Percentiles rank a stretch among this genome's conserved stretches.
Conservation (phyloP, 1,284 basidiomycete species). For the Puccinia polysora region DNA sequence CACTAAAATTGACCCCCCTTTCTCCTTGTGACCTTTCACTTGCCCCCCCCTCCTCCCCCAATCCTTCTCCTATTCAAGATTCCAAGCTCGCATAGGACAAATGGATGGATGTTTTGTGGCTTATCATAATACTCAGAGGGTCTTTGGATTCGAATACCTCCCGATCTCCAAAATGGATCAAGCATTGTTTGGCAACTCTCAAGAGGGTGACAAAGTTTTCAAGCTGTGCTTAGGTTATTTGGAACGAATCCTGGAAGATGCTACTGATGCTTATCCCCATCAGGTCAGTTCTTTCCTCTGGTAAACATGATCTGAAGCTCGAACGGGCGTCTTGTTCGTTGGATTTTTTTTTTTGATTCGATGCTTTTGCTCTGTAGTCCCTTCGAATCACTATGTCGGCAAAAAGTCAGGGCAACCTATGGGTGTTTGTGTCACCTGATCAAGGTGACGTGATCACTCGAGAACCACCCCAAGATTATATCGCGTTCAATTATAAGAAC, state of each 20-base stretch:
- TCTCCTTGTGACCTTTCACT: neutral
- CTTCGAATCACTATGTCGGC: slow-evolving; percentile 40
- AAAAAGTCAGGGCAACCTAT: slow-evolving; percentile 35
- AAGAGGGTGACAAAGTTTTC: slow-evolving; percentile 71
- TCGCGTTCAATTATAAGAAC: slow-evolving; percentile 39
- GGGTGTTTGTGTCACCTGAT: slow-evolving; percentile 37
- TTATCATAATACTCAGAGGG: slow-evolving; percentile 82
- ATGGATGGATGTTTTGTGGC: slow-evolving; percentile 97
- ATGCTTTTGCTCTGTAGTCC: slow-evolving; percentile 21
- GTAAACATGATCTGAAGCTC: neutral
- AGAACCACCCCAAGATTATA: slow-evolving; percentile 38
- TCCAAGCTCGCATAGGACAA: slow-evolving; percentile 90
- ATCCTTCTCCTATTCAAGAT: slow-evolving; percentile 57
- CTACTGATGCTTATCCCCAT: slow-evolving; percentile 63
- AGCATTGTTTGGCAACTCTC: slow-evolving; percentile 65
- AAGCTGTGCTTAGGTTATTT: slow-evolving; percentile 68
- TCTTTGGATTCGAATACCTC: slow-evolving; percentile 94
- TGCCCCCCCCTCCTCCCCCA: neutral
- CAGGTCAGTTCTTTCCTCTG: slow-evolving; percentile 51
- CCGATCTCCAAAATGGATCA: slow-evolving; percentile 81
- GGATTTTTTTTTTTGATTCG: neutral
- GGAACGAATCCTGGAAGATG: slow-evolving; percentile 65
- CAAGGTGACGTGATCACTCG: slow-evolving; percentile 11
- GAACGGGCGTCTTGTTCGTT: neutral
- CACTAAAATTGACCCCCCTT: neutral